Percentiles rank a stretch among this genome's conserved stretches.
These are phyloP conservation scores for Candida qinlingensis DNA, from an alignment of 805 yeast species.

Conservation along the genomic window DNA sequence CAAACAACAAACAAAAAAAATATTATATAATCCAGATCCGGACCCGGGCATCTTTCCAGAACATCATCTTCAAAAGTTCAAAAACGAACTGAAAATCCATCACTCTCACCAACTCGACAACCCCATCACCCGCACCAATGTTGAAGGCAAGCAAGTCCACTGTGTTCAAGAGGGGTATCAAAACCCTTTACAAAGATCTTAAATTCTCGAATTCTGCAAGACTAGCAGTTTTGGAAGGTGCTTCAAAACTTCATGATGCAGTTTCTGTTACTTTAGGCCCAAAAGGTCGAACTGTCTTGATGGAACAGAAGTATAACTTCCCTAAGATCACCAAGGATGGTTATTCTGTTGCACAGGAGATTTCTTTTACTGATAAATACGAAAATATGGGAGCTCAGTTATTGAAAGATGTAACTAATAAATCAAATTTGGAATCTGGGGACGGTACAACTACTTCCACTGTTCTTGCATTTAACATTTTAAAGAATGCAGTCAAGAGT, in stretches of 20 bases:
- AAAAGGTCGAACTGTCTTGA: slow-evolving; percentile 93
- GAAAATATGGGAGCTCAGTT: slow-evolving; percentile 96
- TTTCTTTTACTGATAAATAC: slow-evolving; percentile 79
- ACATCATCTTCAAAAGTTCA: too few species aligned
- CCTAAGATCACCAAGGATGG: slow-evolving; percentile 99
- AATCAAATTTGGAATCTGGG: slow-evolving; percentile 96
- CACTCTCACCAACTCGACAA: too few species aligned
- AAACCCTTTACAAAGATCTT: slow-evolving; percentile 71
- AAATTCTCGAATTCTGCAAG: slow-evolving; percentile 97
- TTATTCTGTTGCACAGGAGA: slow-evolving; percentile 90
- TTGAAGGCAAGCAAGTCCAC: slow-evolving; percentile 1
- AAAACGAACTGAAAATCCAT: too few species aligned
- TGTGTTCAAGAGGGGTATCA: slow-evolving; percentile 16
- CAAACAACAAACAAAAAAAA: too few species aligned
- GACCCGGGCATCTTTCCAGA: too few species aligned
- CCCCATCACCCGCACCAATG: not conserved
- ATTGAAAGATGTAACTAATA: slow-evolving; percentile 93
- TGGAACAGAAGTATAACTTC: slow-evolving; percentile 93
- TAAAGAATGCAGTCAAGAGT: slow-evolving; percentile 91
- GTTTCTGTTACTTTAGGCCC: slow-evolving; percentile 97
- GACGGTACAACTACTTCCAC: slow-evolving; percentile 99
- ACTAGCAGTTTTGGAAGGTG: slow-evolving; percentile 90
- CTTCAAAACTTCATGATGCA: slow-evolving; percentile 91
- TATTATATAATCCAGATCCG: too few species aligned
- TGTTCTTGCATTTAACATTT: slow-evolving; percentile 90